Base-by-base conservation (phyloP, 169 alveolate genomes). In the Perkinsus chesapeaki region DNA sequence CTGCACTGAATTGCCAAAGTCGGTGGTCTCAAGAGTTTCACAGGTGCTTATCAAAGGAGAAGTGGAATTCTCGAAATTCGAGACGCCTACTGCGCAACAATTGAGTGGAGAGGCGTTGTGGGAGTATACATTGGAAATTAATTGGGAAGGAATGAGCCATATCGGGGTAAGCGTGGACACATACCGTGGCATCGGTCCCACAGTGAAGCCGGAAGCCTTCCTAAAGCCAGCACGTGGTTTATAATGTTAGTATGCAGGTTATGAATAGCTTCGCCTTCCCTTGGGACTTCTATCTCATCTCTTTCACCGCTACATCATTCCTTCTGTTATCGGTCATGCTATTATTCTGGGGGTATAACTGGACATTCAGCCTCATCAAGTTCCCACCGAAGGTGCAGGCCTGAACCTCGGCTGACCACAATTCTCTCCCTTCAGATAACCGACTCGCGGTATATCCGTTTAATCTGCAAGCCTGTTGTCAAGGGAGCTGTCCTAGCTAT, bases 201-300 rank as follows among this genome's bases (percentile, higher is more conserved):
- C n/a, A n/a, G n/a, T n/a, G n/a, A n/a, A n/a, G n/a, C n/a, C n/a
- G n/a, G n/a, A n/a, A n/a, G n/a, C n/a, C n/a, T n/a, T n/a, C n/a
- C n/a, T n/a, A n/a, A n/a, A n/a, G n/a, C n/a, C 82, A 5, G 12
- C 37, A 20, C 27, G 82, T 20, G 82, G 36, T 1, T 23, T 0
- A 5, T 60, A 34, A 20, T 7, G 82, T 60, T 60, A 9, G 3
- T 34, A 34, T 60, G 82, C 27, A 60, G 82, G 82, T 92, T 31
- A 91, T 93, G 95, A 91, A 92, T 93, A 92, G 91, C 48, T 93
- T 93, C 39, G 94, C 94, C 38, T 93, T 93, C 93, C 48, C 93
- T 36, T 23, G 93, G 31, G 34, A 39, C 48, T 48, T 92, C 91
- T 92, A 92, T 48, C 16, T 43, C 20, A 5, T 92, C 39, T 0